Base-by-base conservation (phyloP, 108 stramenopile genomes). In the Cyclotella cryptica region DNA sequence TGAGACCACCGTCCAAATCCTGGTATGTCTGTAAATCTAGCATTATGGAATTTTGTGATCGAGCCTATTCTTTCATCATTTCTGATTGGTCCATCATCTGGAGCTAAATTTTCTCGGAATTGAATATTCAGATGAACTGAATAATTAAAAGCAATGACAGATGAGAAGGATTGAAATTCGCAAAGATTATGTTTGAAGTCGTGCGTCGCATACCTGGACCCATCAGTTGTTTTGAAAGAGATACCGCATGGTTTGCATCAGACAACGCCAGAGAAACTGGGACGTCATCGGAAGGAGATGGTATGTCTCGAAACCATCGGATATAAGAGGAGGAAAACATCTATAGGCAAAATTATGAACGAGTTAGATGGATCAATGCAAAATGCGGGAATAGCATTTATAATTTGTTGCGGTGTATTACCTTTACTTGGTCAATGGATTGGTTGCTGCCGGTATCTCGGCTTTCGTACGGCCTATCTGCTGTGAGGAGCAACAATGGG, bases 81-180 rank as follows among this genome's bases (percentile, higher is more conserved):
- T 17, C 97, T 80, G 40, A 96, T 86, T 2, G 94, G 89, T 4
- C 97, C 97, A 27, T 66, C 87, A 40, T 92, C 91, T 0, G 97
- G 97, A 39, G 97, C 95, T 26, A 98, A 75, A 74, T 98, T 98
- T 75, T 98, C 97, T 42, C 96, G 82, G 66, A 97, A 96, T 84
- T 93, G 92, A 53, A 98, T 84, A 72, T 98, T 98, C n/a, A 98
- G 54, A 79, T 98, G 97, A 18, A 96, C 96, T 57, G 40, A 1
- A 39, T 6, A 29, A 2, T 39, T 3, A 30, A 63, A 11, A 28
- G 15, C 2, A 60, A 28, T 17, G 2, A 13, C 2, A 60, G 3
- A 51, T 51, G 61, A 62, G 61, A 62, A 65, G 47, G 1, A 49
- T 15, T 39, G 30, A n/a, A 11, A 61, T 15, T 12, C 29, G 15